These are phyloP conservation scores for Globisporangium megalacanthum DNA, from an alignment of 352 stramenopile species.

Conservation along the genomic window DNA sequence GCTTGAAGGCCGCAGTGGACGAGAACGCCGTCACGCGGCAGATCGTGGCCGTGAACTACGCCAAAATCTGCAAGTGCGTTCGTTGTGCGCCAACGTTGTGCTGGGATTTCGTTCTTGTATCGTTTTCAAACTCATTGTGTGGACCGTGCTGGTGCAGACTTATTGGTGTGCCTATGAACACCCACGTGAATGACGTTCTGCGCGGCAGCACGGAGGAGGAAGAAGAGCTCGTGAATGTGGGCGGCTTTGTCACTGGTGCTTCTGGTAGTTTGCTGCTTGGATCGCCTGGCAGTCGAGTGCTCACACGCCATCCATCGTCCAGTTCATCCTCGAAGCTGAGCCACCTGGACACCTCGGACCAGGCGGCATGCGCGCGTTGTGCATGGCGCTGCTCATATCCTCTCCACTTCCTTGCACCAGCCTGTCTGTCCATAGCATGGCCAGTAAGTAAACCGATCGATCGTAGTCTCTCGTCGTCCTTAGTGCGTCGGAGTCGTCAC, in stretches of 20 bases:
- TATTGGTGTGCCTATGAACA: conserved; percentile 63
- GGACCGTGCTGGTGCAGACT: conserved; percentile 28
- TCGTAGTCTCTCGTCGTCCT: no score
- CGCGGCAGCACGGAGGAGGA: conserved; percentile 60
- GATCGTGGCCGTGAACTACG: conserved; percentile 61
- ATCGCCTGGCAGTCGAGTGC: no score
- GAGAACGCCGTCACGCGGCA: conserved; percentile 62
- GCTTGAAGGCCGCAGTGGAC: conserved; percentile 46
- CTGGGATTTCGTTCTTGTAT: not conserved
- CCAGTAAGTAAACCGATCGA: no score
- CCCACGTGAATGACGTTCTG: conserved; percentile 65
- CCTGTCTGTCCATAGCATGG: no score
- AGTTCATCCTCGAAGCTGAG: conserved; percentile 80
- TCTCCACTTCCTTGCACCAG: no score
- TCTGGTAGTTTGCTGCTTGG: not conserved
- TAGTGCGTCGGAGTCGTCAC: conserved; percentile 30
- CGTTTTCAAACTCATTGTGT: no score
- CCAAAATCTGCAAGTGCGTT: conserved; percentile 69
- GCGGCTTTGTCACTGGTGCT: not conserved
- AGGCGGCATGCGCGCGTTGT: conserved; percentile 55
- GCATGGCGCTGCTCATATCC: conserved; percentile 82
- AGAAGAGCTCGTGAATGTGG: conserved; percentile 62
- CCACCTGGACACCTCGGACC: conserved; percentile 51
- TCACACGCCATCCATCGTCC: not conserved
- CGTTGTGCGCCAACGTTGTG: not conserved